Base-by-base conservation (phyloP, 2,329 filamentous ascomycete genomes). In the Xylariaceae sp. region DNA sequence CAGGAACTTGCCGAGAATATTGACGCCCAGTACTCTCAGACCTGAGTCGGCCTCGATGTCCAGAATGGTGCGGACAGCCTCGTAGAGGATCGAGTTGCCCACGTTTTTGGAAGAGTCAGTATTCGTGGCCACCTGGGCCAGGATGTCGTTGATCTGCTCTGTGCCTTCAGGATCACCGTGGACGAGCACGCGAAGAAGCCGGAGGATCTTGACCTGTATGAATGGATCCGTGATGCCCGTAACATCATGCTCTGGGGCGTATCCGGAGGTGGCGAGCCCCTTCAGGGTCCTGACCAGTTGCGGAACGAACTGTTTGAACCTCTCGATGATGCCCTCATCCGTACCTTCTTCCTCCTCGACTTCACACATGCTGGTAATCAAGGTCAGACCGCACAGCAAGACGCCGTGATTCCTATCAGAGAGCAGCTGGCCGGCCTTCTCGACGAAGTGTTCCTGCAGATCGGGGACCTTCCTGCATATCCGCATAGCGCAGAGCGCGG, bases 401-500 rank as follows among this genome's bases (percentile, higher is more conserved):
- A 98, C 93, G 23, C 92, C 93, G 48, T 98, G 92, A 61, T 98
- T 98, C 41, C 92, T 75, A 60, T 98, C 92, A 17, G 87, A 83
- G 15, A 98, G 67, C 8, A 98, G 70, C 18, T 86, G 72, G 41
- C 92, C 83, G 12, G 90, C 85, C 60, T 96, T 96, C 40, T 98
- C 92, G 37, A 95, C 58, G 55, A 98, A 98, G 62, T 98, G 89
- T 59, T 98, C 93, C 60, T 94, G 87, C 34, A 98, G 66, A 58
- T 98, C 92, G 5, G 93, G 92, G 9, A 98, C 92, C 62, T 98
- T 98, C 51, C 88, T 83, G 65, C 89, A 95, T 70, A 98, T 95
- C 46, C 89, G 78, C 92, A 98, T 98, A 32, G 92, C 92, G 63
- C 92, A 98, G n/a, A 98, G 73, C 4, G 92, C 92, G 13, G 92